Base-by-base conservation (phyloP, 768 basidiomycete genomes). In the Melanogaster broomeanus region DNA sequence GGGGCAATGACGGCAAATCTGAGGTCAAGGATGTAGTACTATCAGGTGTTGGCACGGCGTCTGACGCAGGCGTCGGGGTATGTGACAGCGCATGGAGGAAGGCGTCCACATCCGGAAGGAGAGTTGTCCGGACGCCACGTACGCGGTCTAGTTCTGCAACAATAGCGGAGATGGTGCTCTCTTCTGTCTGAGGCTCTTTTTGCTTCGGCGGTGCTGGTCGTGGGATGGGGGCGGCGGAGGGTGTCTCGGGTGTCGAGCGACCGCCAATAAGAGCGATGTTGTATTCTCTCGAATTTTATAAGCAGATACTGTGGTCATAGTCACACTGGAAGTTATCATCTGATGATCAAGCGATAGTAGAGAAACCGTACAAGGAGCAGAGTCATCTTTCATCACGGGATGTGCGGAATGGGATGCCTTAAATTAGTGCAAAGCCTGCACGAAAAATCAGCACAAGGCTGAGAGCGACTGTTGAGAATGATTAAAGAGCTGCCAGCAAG, bases 371-470 rank as follows among this genome's bases (percentile, higher is more conserved):
- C 85, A 72, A 41, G 85, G 80, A 8, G 82, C 79, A 51, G 72
- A 65, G 65, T 93, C 85, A 65, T 96, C 92, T 59, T 86, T 88
- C 81, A 98, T 88, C 68, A 97, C 81, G 2, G 91, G 39, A 31
- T 19, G 11, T 9, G 25, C 25, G 34, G 48, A 42, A 55, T 41
- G 49, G 56, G 37, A 18, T 45, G 46, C 47, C 24, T n/a, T n/a
- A n/a, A 15, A 59, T 5, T 46, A 69, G 56, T 52, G 62, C 59
- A 49, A 63, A 22, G 6, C 42, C 43, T 39, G 58, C 67, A 52
- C 67, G 60, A 43, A 71, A 58, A 44, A 59, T 21, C 69, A 69
- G 69, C 69, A 63, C 67, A 11, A 69, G 59, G 69, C 69, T 65
- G 69, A 71, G 22, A 30, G 58, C 61, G 50, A 61, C 67, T 69